A percentile compares a stretch with the other conserved stretches of the same genome.
Conservation (phyloP, 192 early-diverging fungal species). For the Entophlyctis luteolus region DNA sequence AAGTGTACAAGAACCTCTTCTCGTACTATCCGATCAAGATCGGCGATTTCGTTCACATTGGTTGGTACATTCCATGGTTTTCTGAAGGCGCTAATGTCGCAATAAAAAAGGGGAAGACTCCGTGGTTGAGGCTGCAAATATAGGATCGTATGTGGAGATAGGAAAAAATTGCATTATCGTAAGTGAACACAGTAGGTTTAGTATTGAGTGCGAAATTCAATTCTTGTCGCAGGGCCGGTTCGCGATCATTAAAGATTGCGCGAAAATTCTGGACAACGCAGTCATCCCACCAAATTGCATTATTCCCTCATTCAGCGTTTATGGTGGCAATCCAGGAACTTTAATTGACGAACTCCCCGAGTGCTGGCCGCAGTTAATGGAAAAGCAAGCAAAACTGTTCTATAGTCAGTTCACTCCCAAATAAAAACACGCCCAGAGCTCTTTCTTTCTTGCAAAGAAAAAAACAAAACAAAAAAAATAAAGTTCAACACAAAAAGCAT, state of each 20-base stretch:
- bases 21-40: conserved; percentile 97
- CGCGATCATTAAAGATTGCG: conserved; percentile 93
- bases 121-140: conserved; percentile 86
- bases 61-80: not conserved
- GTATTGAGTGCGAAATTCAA: not conserved
- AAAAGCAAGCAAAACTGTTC: conserved; percentile 48
- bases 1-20: conserved; percentile 88
- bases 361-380: conserved; percentile 76
- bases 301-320: conserved; percentile 88
- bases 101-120: conserved; percentile 76
- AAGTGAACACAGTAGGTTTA: conserved; percentile 32
- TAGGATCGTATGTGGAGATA: conserved; percentile 86
- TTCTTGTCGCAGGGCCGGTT: conserved; percentile 68
- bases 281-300: conserved; percentile 89
- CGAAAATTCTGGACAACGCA: conserved; percentile 81
- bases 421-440: too few relatives aligned
- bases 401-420: conserved; percentile 26
- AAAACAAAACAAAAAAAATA: too few relatives aligned
- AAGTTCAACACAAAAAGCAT: too few relatives aligned
- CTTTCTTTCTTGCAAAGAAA: too few relatives aligned
- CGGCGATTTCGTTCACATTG: conserved; percentile 80
- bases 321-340: conserved; percentile 74
- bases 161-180: conserved; percentile 94
- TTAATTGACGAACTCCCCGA: conserved; percentile 83
- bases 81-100: conserved; percentile 34